Evolutionary conservation across 768 basidiomycete genomes (phyloP).

Genomic region (Kwoniella sp.): DNA sequence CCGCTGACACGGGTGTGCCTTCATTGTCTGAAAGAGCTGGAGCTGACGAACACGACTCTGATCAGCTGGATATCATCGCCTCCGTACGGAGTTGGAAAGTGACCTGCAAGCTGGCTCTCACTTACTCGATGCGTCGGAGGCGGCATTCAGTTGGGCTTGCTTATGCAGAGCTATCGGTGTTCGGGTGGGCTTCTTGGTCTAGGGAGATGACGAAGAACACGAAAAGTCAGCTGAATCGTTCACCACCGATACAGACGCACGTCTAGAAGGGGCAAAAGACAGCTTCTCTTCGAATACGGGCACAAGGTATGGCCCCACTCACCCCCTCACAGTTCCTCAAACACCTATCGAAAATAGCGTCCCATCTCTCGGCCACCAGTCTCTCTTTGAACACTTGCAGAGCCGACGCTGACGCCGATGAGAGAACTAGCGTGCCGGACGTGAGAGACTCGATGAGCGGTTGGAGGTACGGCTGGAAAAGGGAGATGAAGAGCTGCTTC

Average conservation of each 20-base stretch:
- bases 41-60: constrained; percentile 4
- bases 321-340: constrained; percentile 43
- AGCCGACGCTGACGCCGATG: constrained; percentile 27
- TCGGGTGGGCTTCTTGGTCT: constrained; percentile 28
- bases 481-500: constrained; percentile 80
- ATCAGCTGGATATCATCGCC: background rate
- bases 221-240: no score
- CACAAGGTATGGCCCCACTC: background rate
- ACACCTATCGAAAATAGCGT: constrained; percentile 51
- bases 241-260: no score
- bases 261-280: background rate
- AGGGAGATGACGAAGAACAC: background rate
- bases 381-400: constrained; percentile 32
- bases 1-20: constrained; percentile 60
- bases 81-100: background rate
- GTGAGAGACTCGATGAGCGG: constrained; percentile 77
- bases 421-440: constrained; percentile 30
- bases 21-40: constrained; percentile 30
- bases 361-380: constrained; percentile 49
- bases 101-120: no score
- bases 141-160: constrained; percentile 45
- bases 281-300: no score
- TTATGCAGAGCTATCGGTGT: constrained; percentile 37
- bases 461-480: constrained; percentile 80
- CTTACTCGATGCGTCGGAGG: constrained; percentile 39